These are phyloP conservation scores for Metarhizium album DNA, from an alignment of 2,329 filamentous ascomycete genomes.

Conservation along the genomic window DNA sequence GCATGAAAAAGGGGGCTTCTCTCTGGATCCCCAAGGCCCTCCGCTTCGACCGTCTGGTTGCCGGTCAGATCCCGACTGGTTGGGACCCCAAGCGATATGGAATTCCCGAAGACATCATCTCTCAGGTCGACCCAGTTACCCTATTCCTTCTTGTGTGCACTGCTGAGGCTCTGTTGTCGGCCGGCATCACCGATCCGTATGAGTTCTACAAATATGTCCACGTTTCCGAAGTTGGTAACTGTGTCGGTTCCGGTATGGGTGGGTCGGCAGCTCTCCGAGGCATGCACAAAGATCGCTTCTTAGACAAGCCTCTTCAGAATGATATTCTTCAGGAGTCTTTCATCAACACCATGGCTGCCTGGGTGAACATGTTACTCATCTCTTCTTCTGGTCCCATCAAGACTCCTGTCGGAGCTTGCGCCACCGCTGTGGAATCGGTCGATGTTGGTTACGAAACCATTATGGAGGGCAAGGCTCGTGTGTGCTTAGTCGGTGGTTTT, in stretches of 20 bases:
- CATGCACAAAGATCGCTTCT: slow-evolving; percentile 96
- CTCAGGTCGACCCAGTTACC: slow-evolving; percentile 92
- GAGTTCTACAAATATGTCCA: slow-evolving; percentile 99
- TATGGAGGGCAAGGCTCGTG: slow-evolving; percentile 91
- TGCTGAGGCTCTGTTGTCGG: slow-evolving; percentile 78
- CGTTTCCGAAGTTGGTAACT: slow-evolving; percentile 95
- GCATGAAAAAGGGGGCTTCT: slow-evolving; percentile 88
- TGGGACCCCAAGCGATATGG: slow-evolving; percentile 97
- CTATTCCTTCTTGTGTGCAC: slow-evolving; percentile 91
- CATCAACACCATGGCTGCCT: slow-evolving; percentile 99
- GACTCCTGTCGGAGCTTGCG: slow-evolving; percentile 94
- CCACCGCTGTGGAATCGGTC: slow-evolving; percentile 91
- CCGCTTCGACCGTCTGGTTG: slow-evolving; percentile 92
- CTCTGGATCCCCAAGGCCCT: slow-evolving; percentile 95
- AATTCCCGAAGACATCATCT: slow-evolving; percentile 94
- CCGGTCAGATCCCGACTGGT: slow-evolving; percentile 90
- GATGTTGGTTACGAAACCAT: slow-evolving; percentile 99
- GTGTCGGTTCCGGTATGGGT: slow-evolving; percentile 96
- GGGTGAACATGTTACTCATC: slow-evolving; percentile 98
- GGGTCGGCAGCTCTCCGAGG: slow-evolving; percentile 83
- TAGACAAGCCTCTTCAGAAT: slow-evolving; percentile 96
- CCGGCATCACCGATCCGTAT: slow-evolving; percentile 96
- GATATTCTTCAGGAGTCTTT: slow-evolving; percentile 99
- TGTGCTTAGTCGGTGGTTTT: slow-evolving; percentile 97
- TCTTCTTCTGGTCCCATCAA: slow-evolving; percentile 98